Evolutionary conservation across 179 eudicot genomes (phyloP).

Genomic region (Beta macrorhiza): DNA sequence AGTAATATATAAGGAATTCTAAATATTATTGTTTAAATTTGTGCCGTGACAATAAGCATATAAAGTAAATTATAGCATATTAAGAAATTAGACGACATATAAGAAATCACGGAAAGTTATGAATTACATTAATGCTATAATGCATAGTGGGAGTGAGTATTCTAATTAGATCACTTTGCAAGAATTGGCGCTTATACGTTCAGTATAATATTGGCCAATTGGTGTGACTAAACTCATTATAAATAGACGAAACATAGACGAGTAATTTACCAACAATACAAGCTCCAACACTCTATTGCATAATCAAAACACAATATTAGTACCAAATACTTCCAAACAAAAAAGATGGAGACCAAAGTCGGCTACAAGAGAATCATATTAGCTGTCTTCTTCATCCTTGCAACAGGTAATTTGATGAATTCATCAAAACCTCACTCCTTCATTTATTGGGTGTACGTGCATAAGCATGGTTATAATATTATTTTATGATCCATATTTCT

Average conservation of each 20-base stretch:
- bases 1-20: too few relatives aligned
- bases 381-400: conserved; percentile 11
- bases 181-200: background rate
- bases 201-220: background rate
- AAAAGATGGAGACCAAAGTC: conserved; percentile 12
- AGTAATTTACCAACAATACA: background rate
- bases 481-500: background rate
- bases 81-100: too few relatives aligned
- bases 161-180: background rate
- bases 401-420: background rate
- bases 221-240: background rate
- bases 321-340: background rate
- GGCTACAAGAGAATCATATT: conserved; percentile 7
- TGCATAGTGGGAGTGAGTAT: too few relatives aligned
- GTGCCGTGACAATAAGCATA: too few relatives aligned
- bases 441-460: background rate
- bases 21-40: too few relatives aligned
- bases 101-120: too few relatives aligned
- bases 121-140: too few relatives aligned
- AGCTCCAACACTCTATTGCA: background rate
- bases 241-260: background rate
- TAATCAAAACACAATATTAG: background rate
- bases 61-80: too few relatives aligned
- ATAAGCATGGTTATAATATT: background rate
- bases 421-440: background rate